Base-by-base conservation (phyloP, 1,284 basidiomycete species). In the Naganishia albida region DNA sequence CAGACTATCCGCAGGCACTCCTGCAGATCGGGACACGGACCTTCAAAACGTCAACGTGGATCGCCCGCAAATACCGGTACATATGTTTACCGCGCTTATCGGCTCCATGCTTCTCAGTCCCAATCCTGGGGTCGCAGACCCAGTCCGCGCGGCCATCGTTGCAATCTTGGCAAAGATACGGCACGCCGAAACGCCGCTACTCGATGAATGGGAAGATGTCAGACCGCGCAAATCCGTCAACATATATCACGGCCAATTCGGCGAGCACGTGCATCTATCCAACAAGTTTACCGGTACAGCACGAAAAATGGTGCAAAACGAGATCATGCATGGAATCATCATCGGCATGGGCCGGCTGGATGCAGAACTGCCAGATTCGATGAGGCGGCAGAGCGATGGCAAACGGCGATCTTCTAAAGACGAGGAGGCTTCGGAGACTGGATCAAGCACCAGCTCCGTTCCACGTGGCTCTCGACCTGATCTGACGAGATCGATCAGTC, bases 21-120 rank as follows among this genome's bases (percentile, higher is more conserved):
- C 50, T 3, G 25, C 10, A 42, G 39, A 52, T 12, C 18, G 15
- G 0, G 39, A 57, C 3, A 38, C 40, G n/a, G 54, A 59, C 7
- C 28, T 44, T 13, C 39, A 48, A 18, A 23, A 40, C 20, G 50
- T 52, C 49, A 59, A 42, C 25, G 64, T 62, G 3, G 74, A 75
- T 44, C 71, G 74, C 23, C 83, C 87, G 0, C 74, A 79, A 40
- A 86, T 97, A 59, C 85, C 87, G 55, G 89, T 93, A 4, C 87
- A 89, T 71, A 86, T 89, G 10, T 97, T 98, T 80, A 95, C 93
- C 2, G 91, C 93, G 6, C 87, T 97, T 57, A 83, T 98, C 20
- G 93, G 91, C 56, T 90, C 91, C 0, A 82, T 98, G 43, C 83
- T 98, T 25, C 85, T 96, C 63, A 93, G 88, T 74, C 84, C 87